phyloP scores from a whole-genome alignment of 495 filamentous ascomycete genomes.

The Sordaria brevicollis region DNA sequence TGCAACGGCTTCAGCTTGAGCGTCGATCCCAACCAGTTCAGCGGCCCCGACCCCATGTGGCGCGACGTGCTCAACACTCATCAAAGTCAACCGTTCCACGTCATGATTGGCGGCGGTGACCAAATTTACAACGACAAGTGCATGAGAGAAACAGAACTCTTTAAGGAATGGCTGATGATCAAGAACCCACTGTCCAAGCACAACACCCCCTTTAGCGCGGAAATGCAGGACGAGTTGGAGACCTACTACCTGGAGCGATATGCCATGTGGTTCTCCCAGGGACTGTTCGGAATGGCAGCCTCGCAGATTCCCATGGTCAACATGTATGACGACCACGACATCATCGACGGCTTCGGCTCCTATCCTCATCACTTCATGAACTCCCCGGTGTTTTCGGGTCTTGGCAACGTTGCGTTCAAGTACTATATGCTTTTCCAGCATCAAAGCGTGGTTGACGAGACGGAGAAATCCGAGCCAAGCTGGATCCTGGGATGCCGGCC shows the following conservation, averaged over 20 bases:
- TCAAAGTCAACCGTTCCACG: slow-evolving; percentile 87
- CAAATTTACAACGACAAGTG: slow-evolving; percentile 91
- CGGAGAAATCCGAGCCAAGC: slow-evolving; percentile 72
- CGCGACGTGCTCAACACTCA: slow-evolving; percentile 89
- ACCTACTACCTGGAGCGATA: slow-evolving; percentile 80
- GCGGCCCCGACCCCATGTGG: slow-evolving; percentile 93
- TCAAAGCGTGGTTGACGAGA: slow-evolving; percentile 73
- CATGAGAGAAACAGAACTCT: slow-evolving; percentile 59
- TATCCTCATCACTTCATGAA: slow-evolving; percentile 89
- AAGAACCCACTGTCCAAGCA: slow-evolving; percentile 75
- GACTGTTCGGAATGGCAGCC: slow-evolving; percentile 82
- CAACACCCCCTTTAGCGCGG: slow-evolving; percentile 54
- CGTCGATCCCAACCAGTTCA: slow-evolving; percentile 66
- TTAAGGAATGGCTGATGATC: slow-evolving; percentile 73
- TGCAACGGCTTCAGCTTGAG: slow-evolving; percentile 90
- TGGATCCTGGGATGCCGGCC: slow-evolving; percentile 73
- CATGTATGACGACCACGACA: slow-evolving; percentile 96
- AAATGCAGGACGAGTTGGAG: slow-evolving; percentile 80
- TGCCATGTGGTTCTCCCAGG: slow-evolving; percentile 86
- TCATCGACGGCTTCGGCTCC: slow-evolving; percentile 92
- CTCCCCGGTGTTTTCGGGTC: slow-evolving; percentile 77
- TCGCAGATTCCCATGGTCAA: slow-evolving; percentile 98
- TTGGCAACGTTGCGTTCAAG: slow-evolving; percentile 89
- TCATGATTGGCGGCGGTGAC: slow-evolving; percentile 96
- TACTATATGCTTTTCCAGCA: slow-evolving; percentile 99